phyloP scores from a whole-genome alignment of 1,139 yeast species.

The Candida tetrigidarum region DNA sequence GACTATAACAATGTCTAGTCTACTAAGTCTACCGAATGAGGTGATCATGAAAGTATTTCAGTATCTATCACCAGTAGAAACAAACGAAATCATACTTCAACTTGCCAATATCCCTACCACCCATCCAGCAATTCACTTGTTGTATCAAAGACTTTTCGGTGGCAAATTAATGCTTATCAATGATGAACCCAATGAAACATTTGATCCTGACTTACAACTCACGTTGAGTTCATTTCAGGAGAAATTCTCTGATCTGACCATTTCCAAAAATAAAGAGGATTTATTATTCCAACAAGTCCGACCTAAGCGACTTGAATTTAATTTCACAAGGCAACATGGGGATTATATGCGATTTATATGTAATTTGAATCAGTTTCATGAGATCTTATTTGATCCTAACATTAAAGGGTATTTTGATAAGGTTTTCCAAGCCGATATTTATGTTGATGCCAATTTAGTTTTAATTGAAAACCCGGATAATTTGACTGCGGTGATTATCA shows the following conservation, averaged over 20 bases:
- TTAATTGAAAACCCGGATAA: slow-evolving; percentile 21
- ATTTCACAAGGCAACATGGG: slow-evolving; percentile 29
- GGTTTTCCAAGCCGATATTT: slow-evolving; percentile 27
- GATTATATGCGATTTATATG: slow-evolving; percentile 34
- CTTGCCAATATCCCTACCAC: slow-evolving; percentile 11
- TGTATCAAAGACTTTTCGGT: slow-evolving; percentile 27
- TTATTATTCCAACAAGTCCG: slow-evolving; percentile 24
- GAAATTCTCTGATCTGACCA: slow-evolving; percentile 4
- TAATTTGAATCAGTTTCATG: slow-evolving; percentile 29
- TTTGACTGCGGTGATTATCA: slow-evolving; percentile 18
- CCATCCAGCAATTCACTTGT: slow-evolving; percentile 11
- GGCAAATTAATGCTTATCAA: slow-evolving; percentile 25
- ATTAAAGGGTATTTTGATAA: slow-evolving; percentile 22
- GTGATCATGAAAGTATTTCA: slow-evolving; percentile 27
- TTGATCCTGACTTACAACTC: slow-evolving; percentile 16
- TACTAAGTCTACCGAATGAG: slow-evolving; percentile 28
- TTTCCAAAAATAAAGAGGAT: slow-evolving; percentile 11
- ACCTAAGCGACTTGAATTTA: slow-evolving; percentile 31
- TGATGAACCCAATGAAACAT: slow-evolving; percentile 14
- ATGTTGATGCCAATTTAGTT: slow-evolving; percentile 33
- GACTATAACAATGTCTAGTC: too few species aligned
- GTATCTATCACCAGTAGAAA: slow-evolving; percentile 26
- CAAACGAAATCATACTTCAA: slow-evolving; percentile 20
- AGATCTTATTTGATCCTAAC: slow-evolving; percentile 19
- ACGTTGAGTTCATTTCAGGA: slow-evolving; percentile 15